Base-by-base conservation (phyloP, 2,329 filamentous ascomycete genomes). In the Talaromyces albobiverticillius region DNA sequence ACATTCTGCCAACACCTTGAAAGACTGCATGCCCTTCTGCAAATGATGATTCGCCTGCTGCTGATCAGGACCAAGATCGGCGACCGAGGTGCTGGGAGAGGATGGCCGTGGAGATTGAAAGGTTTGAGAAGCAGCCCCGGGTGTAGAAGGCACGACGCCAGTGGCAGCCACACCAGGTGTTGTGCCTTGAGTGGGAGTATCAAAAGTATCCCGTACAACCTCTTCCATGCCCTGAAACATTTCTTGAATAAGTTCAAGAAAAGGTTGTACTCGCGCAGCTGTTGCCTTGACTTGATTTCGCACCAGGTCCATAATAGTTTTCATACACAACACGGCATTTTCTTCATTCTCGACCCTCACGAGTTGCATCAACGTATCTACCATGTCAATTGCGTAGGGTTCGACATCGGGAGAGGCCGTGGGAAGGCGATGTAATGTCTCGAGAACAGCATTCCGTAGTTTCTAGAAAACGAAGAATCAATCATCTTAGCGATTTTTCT, bases 261-360 rank as follows among this genome's bases (percentile, higher is more conserved):
- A 99, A 2, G 85, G 82, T 70, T 97, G 93, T 3, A 96, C 92
- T 68, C 89, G 91, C 55, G 83, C 81, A n/a, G 77, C 75, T 7
- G 96, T 84, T 23, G 87, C 85, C 74, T 93, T 95, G 54, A 87
- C 84, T 72, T 97, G 93, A 67, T 96, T 90, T 46, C 94, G 86
- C 81, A 95, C 90, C 60, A 97, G 87, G 68, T 99, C 94, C 78
- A 96, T 96, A 49, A 95, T 90, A 13, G 93, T 95, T 79, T 99
- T 99, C 75, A 99, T 90, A 69, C 93, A 96, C 59, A 99, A 77
- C n/a, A 95, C 90, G 2, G 93, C 94, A 79, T 99, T 99, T 59
- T 99, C 94, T 74, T 99, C 94, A 64, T 99, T 99, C 72, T 99
- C 94, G 40, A 85, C 87, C 62, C 87, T 86, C 56, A 97, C 91